Evolutionary conservation across 768 basidiomycete species (phyloP).

Genomic region (Boletellus ananas): DNA sequence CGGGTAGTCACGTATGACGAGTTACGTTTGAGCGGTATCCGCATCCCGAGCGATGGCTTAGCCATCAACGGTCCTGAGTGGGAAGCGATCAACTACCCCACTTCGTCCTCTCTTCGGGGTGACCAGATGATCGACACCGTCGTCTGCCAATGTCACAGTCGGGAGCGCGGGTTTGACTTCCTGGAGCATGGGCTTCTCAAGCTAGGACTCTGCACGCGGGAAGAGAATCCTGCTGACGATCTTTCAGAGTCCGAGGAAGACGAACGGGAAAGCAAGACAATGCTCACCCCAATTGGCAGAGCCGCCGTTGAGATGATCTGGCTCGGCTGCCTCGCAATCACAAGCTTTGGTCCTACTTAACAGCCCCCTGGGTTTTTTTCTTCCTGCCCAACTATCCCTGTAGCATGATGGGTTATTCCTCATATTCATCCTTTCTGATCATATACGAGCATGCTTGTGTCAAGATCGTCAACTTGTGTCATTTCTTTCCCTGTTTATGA

Average conservation of each 20-base stretch:
- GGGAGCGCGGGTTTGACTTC: constrained; percentile 71
- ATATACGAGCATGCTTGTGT: constrained; percentile 1
- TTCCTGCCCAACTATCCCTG: constrained; percentile 1
- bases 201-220: constrained; percentile 57
- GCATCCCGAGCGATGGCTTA: constrained; percentile 68
- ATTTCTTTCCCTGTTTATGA: not conserved
- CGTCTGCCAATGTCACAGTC: constrained; percentile 59
- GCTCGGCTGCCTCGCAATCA: constrained; percentile 51
- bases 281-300: constrained; percentile 44
- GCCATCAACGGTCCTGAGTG: constrained; percentile 62
- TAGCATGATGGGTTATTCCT: constrained; percentile 11
- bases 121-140: constrained; percentile 37
- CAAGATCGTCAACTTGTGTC: not conserved
- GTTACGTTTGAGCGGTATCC: constrained; percentile 67
- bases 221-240: constrained; percentile 16
- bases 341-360: constrained; percentile 35
- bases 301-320: constrained; percentile 54
- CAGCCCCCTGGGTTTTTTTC: not conserved
- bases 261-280: constrained; percentile 39
- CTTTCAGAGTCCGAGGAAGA: constrained; percentile 36
- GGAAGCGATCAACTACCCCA: constrained; percentile 38
- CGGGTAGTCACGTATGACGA: constrained; percentile 71
- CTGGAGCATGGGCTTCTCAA: constrained; percentile 73
- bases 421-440: constrained; percentile 1
- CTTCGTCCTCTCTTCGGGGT: constrained; percentile 30